These are phyloP conservation scores for Cylindrotheca fusiformis DNA, from an alignment of 108 stramenopile genomes.

Conservation along the genomic window DNA sequence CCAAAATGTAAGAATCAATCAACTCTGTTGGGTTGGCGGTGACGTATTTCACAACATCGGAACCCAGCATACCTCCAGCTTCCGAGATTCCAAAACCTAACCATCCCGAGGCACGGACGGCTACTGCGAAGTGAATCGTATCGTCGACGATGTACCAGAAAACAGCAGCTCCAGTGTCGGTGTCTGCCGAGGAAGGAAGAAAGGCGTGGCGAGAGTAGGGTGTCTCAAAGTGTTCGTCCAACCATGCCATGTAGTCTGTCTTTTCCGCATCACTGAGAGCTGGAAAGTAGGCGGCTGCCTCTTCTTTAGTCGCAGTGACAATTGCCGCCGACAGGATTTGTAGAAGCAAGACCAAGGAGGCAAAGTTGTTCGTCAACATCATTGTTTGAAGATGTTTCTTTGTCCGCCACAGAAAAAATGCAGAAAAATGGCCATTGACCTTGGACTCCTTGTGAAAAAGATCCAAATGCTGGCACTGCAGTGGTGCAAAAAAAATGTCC, in stretches of 20 bases:
- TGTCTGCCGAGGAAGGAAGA: not conserved
- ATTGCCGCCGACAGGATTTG: too few relatives aligned
- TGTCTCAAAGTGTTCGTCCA: not conserved
- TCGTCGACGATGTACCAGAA: constrained; percentile 39
- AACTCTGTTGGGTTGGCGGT: constrained; percentile 26
- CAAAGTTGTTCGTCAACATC: too few relatives aligned
- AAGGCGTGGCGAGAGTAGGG: not conserved
- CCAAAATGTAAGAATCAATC: constrained; percentile 44
- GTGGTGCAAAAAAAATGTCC: too few relatives aligned
- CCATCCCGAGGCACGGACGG: constrained; percentile 45
- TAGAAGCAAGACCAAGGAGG: too few relatives aligned
- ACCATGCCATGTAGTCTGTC: not conserved
- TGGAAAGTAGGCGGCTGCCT: not conserved
- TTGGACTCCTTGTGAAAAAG: too few relatives aligned
- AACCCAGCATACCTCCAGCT: constrained; percentile 41
- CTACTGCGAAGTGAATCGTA: constrained; percentile 29
- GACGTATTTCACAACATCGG: constrained; percentile 38
- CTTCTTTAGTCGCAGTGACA: not conserved
- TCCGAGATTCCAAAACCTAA: constrained; percentile 45
- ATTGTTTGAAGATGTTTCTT: too few relatives aligned
- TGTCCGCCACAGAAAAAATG: too few relatives aligned
- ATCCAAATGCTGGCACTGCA: too few relatives aligned
- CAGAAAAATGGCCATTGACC: too few relatives aligned
- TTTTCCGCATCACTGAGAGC: not conserved
- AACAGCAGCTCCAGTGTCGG: constrained; percentile 33